Evolutionary conservation across 2,329 filamentous ascomycete species (phyloP).

Genomic region (Pestalotiopsis sp.): DNA sequence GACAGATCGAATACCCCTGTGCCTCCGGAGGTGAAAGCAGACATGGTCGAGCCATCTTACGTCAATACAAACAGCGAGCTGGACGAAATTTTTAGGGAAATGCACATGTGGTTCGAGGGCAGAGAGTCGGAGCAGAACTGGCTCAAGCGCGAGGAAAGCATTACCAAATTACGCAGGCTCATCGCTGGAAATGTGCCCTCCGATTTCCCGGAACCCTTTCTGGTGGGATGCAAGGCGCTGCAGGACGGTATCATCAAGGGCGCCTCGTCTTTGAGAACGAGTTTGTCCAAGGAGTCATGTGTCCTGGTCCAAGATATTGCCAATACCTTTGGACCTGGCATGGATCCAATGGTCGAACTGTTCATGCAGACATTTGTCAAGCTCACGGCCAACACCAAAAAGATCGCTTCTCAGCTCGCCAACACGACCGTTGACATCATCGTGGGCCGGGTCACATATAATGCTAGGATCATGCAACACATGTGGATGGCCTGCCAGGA

Average conservation of each 20-base stretch:
- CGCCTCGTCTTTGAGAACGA: slow-evolving; percentile 81
- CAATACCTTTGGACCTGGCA: slow-evolving; percentile 70
- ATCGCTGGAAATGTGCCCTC: slow-evolving; percentile 81
- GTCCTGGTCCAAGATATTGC: slow-evolving; percentile 84
- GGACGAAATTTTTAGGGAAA: slow-evolving; percentile 83
- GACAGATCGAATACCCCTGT: slow-evolving; percentile 63
- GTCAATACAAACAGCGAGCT: slow-evolving; percentile 83
- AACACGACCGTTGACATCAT: slow-evolving; percentile 81
- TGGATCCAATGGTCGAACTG: slow-evolving; percentile 89
- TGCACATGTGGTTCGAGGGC: slow-evolving; percentile 82
- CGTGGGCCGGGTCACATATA: slow-evolving; percentile 79
- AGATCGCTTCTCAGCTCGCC: slow-evolving; percentile 84
- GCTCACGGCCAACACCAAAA: slow-evolving; percentile 86
- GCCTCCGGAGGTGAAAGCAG: slow-evolving; percentile 60
- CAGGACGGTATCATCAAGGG: slow-evolving; percentile 90
- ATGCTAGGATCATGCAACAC: slow-evolving; percentile 79
- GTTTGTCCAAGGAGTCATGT: slow-evolving; percentile 85
- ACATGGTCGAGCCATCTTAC: slow-evolving; percentile 77
- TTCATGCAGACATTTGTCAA: slow-evolving; percentile 89
- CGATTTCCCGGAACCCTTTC: slow-evolving; percentile 73
- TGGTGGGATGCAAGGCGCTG: slow-evolving; percentile 70
- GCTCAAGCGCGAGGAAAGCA: slow-evolving; percentile 80
- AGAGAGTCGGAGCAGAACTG: slow-evolving; percentile 91
- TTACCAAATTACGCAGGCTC: slow-evolving; percentile 74
- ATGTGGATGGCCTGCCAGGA: slow-evolving; percentile 81